Conservation (phyloP, 306 rosid genomes). For the Begonia fuchsioides region DNA sequence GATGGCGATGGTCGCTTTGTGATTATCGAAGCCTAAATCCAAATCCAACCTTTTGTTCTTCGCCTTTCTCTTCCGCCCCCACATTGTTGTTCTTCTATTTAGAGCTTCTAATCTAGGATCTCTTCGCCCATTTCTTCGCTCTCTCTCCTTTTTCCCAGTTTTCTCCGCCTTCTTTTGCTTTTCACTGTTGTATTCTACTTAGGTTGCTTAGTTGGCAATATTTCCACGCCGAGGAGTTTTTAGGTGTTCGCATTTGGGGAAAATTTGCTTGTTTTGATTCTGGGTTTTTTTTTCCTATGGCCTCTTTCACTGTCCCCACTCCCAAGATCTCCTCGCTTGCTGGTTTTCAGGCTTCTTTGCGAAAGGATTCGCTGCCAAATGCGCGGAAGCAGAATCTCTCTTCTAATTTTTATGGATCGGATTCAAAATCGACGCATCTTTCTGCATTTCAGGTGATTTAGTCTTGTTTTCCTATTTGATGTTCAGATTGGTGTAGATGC, state of each 20-base stretch:
- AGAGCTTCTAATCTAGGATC: conserved; percentile 10
- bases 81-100: neutral
- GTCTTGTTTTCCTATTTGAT: neutral
- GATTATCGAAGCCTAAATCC: conserved; percentile 16
- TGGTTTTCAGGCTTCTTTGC: neutral
- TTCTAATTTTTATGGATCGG: neutral
- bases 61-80: conserved; percentile 1
- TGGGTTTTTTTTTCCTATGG: conserved; percentile 19
- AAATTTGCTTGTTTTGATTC: conserved; percentile 7
- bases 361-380: neutral
- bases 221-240: no score
- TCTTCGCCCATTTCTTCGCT: conserved; percentile 15
- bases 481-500: neutral
- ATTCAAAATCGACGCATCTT: neutral
- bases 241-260: neutral
- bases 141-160: conserved; percentile 1
- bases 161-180: neutral
- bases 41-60: neutral
- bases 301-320: conserved; percentile 38
- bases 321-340: conserved; percentile 20
- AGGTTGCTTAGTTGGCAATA: neutral
- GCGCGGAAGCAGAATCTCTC: neutral
- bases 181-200: conserved; percentile 5
- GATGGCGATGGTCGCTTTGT: conserved; percentile 15
- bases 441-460: neutral